Base-by-base conservation (phyloP, 345 rosid species). In the Lumnitzera littorea region DNA sequence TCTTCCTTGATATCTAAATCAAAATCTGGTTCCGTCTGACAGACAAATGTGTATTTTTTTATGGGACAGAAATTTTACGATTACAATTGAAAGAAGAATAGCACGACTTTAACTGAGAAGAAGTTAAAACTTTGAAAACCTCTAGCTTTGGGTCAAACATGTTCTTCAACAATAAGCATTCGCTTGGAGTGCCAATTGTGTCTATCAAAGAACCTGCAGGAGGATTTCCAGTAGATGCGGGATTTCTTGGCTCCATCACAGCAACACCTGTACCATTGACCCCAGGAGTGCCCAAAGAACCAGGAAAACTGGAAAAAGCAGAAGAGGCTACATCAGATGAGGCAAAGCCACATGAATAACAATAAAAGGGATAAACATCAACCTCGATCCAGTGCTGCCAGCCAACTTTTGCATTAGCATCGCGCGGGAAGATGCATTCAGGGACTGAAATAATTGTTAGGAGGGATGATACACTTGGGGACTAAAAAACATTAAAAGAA, bases 1-100 rank as follows among this genome's bases (percentile, higher is more conserved):
- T 94, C 97, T 67, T 94, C 99, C 79, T 83, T 82, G 60, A 94
- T 94, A 75, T 94, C 99, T 74, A 76, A 27, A 15, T 91, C 89
- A 72, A 91, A 94, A 50, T 88, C 91, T 59, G 86, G 87, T 47
- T 90, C 95, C 2, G 86, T 80, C 99, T 88, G 95, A 66, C 57
- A 24, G 67, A 51, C 52, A 54, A 60, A 23, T 36, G 43, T 9
- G 6, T 8, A 36, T 36, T 36, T 2, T 36, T 27, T 27, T 36
- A 3, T 36, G 43, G 43, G 43, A 36, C 43, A 36, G 7, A 36
- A 36, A 36, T 36, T 36, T 36, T 8, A 11, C 14, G 48, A 47
- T 50, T 23, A 23, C 20, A 11, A 20, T 10, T 60, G 24, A 25
- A 16, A 14, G 4, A 49, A 60, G 46, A 60, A 60, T 0, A 1